Evolutionary conservation across 2,329 filamentous ascomycete genomes (phyloP), one percentile per base, ranked within the genome.

Genomic region (Phyllosticta citribraziliensis): DNA sequence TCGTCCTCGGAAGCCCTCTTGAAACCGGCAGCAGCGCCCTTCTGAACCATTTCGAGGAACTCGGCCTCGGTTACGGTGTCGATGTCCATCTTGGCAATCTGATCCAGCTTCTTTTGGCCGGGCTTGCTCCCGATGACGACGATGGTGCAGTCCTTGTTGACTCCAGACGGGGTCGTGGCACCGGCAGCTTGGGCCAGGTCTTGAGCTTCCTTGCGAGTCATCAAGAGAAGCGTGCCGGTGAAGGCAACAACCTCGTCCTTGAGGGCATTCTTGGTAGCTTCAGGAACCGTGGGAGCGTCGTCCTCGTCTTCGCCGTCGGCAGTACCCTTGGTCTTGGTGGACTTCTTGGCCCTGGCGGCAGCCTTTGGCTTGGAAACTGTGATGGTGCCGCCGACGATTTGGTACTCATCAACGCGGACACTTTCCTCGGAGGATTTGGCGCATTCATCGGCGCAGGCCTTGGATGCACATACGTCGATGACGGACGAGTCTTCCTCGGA

Each of bases 1-100:
- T 30, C 52, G 25, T 54, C 57, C 12, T 54, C 51, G 10, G 51
- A 51, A n/a, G 51, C 57, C 57, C 56, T 57, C 56, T 57, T 57
- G 40, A 50, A 51, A 8, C 56, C 56, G 52, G 24, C 56, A 30
- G 12, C 47, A 33, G 22, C 56, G 9, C 56, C 56, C 8, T 35
- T 22, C 47, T 57, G 50, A 22, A 60, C 22, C 52, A 55, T 30
- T 1, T 55, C 33, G 14, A 60, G 25, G 24, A 55, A 60, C 6
- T 25, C 50, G 8, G 55, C 19, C 25, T 60, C 58, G n/a, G 22
- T 27, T 2, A 51, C 22, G 5, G 40, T 50, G 5, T 30, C 24
- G 4, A 60, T 30, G 2, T 53, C 52, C 22, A 50, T 8, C 27
- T 55, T 20, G 17, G 25, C 22, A 51, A 60, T 55, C 58, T 55